These are phyloP conservation scores for Hansenula sp. DNA, from an alignment of 1,139 yeast genomes.

Conservation along the genomic window DNA sequence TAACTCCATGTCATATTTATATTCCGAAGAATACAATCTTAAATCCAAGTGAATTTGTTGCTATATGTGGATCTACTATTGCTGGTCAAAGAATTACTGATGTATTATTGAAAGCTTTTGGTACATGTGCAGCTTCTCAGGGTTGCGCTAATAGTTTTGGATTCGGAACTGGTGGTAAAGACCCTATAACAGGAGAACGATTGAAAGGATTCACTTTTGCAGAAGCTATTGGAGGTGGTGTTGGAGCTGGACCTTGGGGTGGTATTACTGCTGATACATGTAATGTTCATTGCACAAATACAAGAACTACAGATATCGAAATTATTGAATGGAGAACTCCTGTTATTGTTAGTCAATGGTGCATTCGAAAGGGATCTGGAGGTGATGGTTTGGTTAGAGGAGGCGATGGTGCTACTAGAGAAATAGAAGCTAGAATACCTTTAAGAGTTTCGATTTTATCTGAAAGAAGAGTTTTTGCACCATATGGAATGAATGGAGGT, in stretches of 20 bases:
- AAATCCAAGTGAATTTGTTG: constrained; percentile 70
- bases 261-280: constrained; percentile 56
- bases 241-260: constrained; percentile 66
- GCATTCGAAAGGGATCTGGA: constrained; percentile 51
- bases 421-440: constrained; percentile 51
- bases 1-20: constrained; percentile 59
- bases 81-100: constrained; percentile 83
- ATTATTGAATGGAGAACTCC: constrained; percentile 65
- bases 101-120: constrained; percentile 69
- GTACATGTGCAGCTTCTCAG: constrained; percentile 75
- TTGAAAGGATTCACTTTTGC: constrained; percentile 61
- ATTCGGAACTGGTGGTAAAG: constrained; percentile 50
- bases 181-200: constrained; percentile 30
- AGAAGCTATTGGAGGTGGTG: constrained; percentile 69
- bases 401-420: constrained; percentile 62
- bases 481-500: constrained; percentile 62
- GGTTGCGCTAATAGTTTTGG: constrained; percentile 74
- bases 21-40: constrained; percentile 70
- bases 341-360: constrained; percentile 50
- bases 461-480: constrained; percentile 55
- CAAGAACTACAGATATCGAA: constrained; percentile 68
- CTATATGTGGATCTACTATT: constrained; percentile 86
- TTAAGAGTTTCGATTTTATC: constrained; percentile 56
- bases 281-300: constrained; percentile 64
- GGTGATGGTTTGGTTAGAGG: constrained; percentile 53